phyloP scores from a whole-genome alignment of 192 early-diverging fungal species.

The Ambispora gerdemannii region DNA sequence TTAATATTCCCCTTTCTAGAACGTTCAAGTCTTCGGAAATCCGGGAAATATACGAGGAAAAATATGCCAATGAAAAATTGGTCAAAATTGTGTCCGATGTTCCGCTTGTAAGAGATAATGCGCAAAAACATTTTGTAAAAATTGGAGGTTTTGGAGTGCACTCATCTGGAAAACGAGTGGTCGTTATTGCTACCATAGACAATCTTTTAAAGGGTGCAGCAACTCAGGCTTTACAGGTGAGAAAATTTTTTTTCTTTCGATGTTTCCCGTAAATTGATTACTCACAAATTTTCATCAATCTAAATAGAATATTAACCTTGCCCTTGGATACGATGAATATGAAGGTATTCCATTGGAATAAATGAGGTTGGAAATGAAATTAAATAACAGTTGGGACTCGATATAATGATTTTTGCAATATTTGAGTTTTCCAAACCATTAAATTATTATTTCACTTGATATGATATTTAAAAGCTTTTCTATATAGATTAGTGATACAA shows the following conservation, averaged over 20 bases:
- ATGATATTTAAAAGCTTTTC: no score
- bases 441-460: no score
- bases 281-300: conserved; percentile 1
- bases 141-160: conserved; percentile 94
- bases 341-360: conserved; percentile 77
- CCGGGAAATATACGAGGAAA: conserved; percentile 62
- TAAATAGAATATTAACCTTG: conserved; percentile 87
- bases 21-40: conserved; percentile 72
- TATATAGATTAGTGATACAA: no score
- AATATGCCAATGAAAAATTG: conserved; percentile 76
- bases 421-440: no score
- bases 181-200: conserved; percentile 90
- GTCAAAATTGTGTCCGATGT: conserved; percentile 74
- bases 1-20: conserved; percentile 80
- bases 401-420: no score
- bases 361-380: no score
- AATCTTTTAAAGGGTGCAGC: conserved; percentile 98
- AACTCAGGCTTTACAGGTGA: conserved; percentile 91
- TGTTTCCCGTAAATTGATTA: not conserved
- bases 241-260: not conserved
- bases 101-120: conserved; percentile 86
- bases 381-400: no score
- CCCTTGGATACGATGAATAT: conserved; percentile 84
- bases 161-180: conserved; percentile 71
- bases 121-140: conserved; percentile 83